phyloP scores from a whole-genome alignment of 495 filamentous ascomycete genomes.

The Tetracladium setigerum region DNA sequence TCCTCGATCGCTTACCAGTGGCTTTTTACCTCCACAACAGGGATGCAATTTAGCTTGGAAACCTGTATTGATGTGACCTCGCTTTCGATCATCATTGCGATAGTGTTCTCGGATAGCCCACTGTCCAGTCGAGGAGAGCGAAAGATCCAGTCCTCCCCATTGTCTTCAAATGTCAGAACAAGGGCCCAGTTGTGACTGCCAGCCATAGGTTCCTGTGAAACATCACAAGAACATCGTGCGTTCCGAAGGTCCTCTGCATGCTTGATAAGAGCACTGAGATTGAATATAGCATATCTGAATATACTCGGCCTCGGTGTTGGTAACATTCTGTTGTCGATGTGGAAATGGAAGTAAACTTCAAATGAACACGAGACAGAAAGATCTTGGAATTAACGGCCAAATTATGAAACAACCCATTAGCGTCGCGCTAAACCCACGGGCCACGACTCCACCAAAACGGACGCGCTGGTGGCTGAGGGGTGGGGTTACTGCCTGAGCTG shows the following conservation, averaged over 20 bases:
- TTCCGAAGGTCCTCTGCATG: conserved; percentile 13
- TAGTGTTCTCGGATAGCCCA: background rate
- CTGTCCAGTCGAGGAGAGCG: conserved; percentile 7
- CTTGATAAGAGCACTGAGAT: conserved; percentile 7
- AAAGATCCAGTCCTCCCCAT: conserved; percentile 14
- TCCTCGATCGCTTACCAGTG: conserved; percentile 6
- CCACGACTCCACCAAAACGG: too few relatives aligned
- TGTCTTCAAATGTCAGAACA: conserved; percentile 10
- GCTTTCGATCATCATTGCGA: conserved; percentile 10
- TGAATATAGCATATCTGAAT: conserved; percentile 6
- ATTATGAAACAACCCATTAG: too few relatives aligned
- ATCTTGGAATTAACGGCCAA: too few relatives aligned
- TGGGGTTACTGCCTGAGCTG: too few relatives aligned
- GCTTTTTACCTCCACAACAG: conserved; percentile 5
- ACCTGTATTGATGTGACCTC: conserved; percentile 10
- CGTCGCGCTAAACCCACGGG: too few relatives aligned
- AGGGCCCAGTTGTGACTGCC: conserved; percentile 12
- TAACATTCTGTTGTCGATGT: too few relatives aligned
- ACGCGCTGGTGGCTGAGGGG: too few relatives aligned
- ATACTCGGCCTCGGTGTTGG: too few relatives aligned
- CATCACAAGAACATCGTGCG: conserved; percentile 13
- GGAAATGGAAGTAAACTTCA: too few relatives aligned
- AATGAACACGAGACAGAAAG: too few relatives aligned
- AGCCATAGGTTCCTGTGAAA: conserved; percentile 4
- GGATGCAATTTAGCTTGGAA: conserved; percentile 8